A percentile compares a stretch with the other conserved stretches of the same genome.
These are phyloP conservation scores for Globisporangium carolinianum DNA, from an alignment of 352 stramenopile species.

Conservation along the genomic window DNA sequence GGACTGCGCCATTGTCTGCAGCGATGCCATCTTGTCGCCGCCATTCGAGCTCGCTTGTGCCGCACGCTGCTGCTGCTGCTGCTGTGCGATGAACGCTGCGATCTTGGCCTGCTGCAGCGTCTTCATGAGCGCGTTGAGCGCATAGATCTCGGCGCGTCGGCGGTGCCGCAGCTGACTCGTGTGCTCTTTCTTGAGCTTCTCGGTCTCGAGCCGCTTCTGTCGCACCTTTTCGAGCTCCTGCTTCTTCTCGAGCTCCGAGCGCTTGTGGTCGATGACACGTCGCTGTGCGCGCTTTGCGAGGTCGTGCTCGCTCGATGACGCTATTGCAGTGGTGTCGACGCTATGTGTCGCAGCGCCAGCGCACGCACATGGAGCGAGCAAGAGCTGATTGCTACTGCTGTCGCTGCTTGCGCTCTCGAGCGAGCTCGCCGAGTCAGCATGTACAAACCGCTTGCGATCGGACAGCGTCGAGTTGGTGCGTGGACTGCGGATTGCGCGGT, in stretches of 20 bases:
- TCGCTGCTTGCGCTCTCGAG: constrained; percentile 1
- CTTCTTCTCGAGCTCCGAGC: constrained; percentile 43
- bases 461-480: constrained; percentile 8
- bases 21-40: neutral
- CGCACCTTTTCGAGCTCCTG: constrained; percentile 37
- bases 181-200: constrained; percentile 43
- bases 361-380: neutral
- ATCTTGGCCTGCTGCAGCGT: constrained; percentile 67
- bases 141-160: constrained; percentile 66
- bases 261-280: constrained; percentile 52
- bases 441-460: constrained; percentile 1
- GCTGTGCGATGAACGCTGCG: constrained; percentile 30
- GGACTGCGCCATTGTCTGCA: constrained; percentile 11
- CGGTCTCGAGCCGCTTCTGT: constrained; percentile 32
- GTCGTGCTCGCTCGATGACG: constrained; percentile 17
- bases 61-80: constrained; percentile 26
- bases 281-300: constrained; percentile 35
- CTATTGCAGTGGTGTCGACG: neutral
- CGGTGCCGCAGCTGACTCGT: constrained; percentile 35
- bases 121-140: constrained; percentile 53
- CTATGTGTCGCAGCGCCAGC: no score
- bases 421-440: constrained; percentile 4
- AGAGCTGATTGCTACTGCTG: constrained; percentile 8
- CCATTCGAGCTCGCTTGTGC: neutral
- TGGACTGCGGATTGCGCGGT: constrained; percentile 43